Percentiles rank a stretch among this genome's conserved stretches.
phyloP scores from a whole-genome alignment of 352 stramenopile genomes.

The Globisporangium polare region DNA sequence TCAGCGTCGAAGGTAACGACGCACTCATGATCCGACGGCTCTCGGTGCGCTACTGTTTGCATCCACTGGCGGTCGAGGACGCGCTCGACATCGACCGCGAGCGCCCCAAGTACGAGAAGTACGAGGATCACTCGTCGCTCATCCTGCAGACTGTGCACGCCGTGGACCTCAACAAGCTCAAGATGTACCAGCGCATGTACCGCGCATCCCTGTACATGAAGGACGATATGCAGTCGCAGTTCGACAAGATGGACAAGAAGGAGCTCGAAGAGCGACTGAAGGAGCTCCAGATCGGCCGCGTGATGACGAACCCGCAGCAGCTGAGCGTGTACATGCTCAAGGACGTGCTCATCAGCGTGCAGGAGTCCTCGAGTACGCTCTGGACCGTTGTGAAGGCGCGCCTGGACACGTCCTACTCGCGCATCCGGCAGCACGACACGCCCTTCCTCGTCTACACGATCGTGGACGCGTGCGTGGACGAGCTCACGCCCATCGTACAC shows the following conservation, averaged over 20 bases:
- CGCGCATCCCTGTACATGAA: constrained; percentile 61
- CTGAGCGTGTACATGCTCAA: constrained; percentile 73
- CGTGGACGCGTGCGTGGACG: constrained; percentile 78
- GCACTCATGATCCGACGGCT: constrained; percentile 61
- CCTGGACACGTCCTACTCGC: constrained; percentile 77
- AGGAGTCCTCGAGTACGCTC: constrained; percentile 42
- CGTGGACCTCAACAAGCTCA: constrained; percentile 45
- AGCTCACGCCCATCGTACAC: constrained; percentile 72
- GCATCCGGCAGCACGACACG: constrained; percentile 72
- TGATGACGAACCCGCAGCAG: constrained; percentile 78
- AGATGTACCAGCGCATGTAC: constrained; percentile 73
- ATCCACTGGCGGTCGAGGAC: constrained; percentile 84
- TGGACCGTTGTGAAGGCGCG: constrained; percentile 61
- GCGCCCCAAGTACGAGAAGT: constrained; percentile 83
- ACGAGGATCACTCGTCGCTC: constrained; percentile 80
- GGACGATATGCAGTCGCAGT: constrained; percentile 39
- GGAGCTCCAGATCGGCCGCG: constrained; percentile 44
- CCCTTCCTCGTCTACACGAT: constrained; percentile 77
- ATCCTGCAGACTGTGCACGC: constrained; percentile 65
- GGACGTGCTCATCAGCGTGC: constrained; percentile 71
- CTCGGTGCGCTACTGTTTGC: constrained; percentile 79
- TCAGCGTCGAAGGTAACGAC: constrained; percentile 71
- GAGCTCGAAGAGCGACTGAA: constrained; percentile 58
- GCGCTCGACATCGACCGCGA: constrained; percentile 73
- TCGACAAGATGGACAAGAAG: constrained; percentile 62